A percentile compares a stretch with the other conserved stretches of the same genome.
phyloP scores from a whole-genome alignment of 2,329 filamentous ascomycete species.

The Phialocephala sp. region DNA sequence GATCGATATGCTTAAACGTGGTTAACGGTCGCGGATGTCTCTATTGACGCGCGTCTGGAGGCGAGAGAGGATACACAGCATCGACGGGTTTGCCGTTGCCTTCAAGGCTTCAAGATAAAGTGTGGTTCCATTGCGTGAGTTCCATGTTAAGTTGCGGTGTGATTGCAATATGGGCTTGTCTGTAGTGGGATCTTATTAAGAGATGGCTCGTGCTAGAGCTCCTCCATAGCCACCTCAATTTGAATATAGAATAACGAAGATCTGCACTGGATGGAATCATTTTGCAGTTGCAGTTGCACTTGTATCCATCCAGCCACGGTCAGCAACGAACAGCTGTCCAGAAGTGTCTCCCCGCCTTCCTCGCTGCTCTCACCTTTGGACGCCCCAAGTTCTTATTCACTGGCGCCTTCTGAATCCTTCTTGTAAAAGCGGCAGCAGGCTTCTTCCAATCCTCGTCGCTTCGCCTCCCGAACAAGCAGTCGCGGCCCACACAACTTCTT shows the following conservation, averaged over 20 bases:
- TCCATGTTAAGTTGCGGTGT: constrained; percentile 20
- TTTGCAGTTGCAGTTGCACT: neutral
- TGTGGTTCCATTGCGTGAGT: constrained; percentile 14
- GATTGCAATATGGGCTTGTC: constrained; percentile 16
- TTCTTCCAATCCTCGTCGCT: constrained; percentile 25
- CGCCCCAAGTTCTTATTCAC: neutral
- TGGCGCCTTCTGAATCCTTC: neutral
- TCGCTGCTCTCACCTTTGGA: neutral
- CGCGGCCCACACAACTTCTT: constrained; percentile 37
- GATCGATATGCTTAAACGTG: constrained; percentile 18
- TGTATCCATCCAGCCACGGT: constrained; percentile 2
- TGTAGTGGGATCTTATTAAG: constrained; percentile 20
- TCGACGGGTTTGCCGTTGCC: constrained; percentile 24
- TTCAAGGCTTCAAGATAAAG: constrained; percentile 28
- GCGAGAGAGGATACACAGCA: constrained; percentile 23
- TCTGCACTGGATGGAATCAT: neutral
- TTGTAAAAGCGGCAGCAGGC: constrained; percentile 18
- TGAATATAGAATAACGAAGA: neutral
- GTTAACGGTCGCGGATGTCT: constrained; percentile 10
- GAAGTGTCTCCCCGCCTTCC: constrained; percentile 1
- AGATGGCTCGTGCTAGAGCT: constrained; percentile 5
- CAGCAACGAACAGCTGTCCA: constrained; percentile 17
- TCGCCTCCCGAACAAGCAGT: constrained; percentile 41
- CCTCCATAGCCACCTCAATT: constrained; percentile 20
- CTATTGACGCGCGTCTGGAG: constrained; percentile 33